A percentile compares a stretch with the other conserved stretches of the same genome.
Conservation (phyloP, 2,329 filamentous ascomycete genomes). For the Nakataea oryzae region DNA sequence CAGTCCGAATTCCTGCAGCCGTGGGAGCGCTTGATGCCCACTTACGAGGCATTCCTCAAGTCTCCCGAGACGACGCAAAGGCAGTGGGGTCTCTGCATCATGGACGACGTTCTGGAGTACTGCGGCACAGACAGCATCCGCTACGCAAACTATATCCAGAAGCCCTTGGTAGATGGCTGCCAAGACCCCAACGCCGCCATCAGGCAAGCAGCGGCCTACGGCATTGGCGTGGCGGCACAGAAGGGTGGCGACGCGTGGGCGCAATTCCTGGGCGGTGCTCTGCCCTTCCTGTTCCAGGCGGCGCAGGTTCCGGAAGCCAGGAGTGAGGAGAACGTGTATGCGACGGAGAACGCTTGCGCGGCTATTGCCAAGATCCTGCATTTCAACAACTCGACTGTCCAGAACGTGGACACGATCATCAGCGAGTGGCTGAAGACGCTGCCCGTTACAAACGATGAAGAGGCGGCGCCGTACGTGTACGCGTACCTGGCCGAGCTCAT, state of each 20-base stretch:
- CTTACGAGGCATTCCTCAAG: slow-evolving; percentile 76
- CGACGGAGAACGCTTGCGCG: slow-evolving; percentile 93
- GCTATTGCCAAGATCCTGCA: slow-evolving; percentile 95
- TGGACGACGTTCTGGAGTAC: slow-evolving; percentile 97
- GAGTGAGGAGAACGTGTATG: slow-evolving; percentile 88
- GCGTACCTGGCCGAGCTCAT: slow-evolving; percentile 85
- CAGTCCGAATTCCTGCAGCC: slow-evolving; percentile 71
- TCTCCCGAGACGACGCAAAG: slow-evolving; percentile 80
- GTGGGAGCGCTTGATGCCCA: slow-evolving; percentile 78
- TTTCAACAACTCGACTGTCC: slow-evolving; percentile 70
- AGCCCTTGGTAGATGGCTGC: slow-evolving; percentile 79
- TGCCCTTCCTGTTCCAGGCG: slow-evolving; percentile 77
- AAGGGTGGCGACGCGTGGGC: slow-evolving; percentile 82
- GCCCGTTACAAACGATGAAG: slow-evolving; percentile 89
- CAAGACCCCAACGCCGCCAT: slow-evolving; percentile 72
- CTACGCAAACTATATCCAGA: slow-evolving; percentile 77
- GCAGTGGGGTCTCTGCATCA: slow-evolving; percentile 98
- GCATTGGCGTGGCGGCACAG: slow-evolving; percentile 89
- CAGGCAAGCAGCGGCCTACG: slow-evolving; percentile 90
- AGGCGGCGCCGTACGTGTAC: slow-evolving; percentile 94
- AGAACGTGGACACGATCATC: slow-evolving; percentile 65
- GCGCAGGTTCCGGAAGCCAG: slow-evolving; percentile 73
- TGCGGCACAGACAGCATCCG: slow-evolving; percentile 81
- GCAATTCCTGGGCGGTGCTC: slow-evolving; percentile 69
- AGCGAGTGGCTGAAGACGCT: slow-evolving; percentile 85